Base-by-base conservation (phyloP, 768 basidiomycete species). In the Pholiota conissans region DNA sequence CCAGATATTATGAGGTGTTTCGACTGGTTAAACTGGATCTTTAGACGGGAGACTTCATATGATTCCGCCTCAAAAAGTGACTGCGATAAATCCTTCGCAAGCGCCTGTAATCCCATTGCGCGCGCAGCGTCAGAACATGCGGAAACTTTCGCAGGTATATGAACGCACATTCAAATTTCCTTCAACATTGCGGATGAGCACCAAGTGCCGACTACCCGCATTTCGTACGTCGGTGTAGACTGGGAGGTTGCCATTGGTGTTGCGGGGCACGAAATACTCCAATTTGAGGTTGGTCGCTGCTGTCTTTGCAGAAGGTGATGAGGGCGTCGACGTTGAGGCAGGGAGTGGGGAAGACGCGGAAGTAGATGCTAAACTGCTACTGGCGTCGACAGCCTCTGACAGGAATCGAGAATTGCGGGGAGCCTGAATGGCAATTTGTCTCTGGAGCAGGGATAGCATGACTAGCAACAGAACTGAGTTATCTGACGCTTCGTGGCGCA, bases 171-270 rank as follows among this genome's bases (percentile, higher is more conserved):
- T 71, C 58, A 74, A 65, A 60, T 83, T 78, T 18, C 90, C 91
- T 57, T 90, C 79, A 8, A 93, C 75, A 70, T 91, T 88, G 52
- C 85, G 81, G 56, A 93, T 77, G 45, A 81, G 76, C 42, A 87
- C 71, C 32, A 82, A 73, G 59, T 83, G 74, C 55, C 84, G 81
- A 3, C 84, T 81, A 57, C 86, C 82, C 28, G 73, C 83, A 68
- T 87, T 90, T 60, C 87, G 84, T 45, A 89, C 67, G 68, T 91
- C 87, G 27, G 87, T 82, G 69, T 91, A 91, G 24, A 93, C 87
- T 42, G 90, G 90, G 28, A 92, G 77, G 48, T 81, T 80, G 29
- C 88, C 87, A 49, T 78, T 78, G 47, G 81, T 69, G 70, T 89
- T 91, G 59, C 90, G 82, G 20, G 83, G 80, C 45, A 93, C 76